These are phyloP conservation scores for Zopfia rhizophila DNA, from an alignment of 2,329 filamentous ascomycete genomes.

Conservation along the genomic window DNA sequence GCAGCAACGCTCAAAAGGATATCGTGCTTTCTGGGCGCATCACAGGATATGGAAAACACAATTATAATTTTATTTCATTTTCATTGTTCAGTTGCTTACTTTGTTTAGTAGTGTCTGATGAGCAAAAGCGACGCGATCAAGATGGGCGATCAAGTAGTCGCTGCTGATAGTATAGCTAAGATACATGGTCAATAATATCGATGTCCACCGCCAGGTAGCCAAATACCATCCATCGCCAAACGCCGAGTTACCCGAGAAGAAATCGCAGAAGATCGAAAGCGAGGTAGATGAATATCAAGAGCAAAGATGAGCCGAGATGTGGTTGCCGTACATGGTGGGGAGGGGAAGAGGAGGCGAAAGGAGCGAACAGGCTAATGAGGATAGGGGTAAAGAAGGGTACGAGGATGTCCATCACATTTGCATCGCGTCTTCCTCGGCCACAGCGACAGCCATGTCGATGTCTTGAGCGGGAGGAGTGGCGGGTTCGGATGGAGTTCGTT, in stretches of 20 bases:
- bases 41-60: background rate
- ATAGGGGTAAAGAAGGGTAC: background rate
- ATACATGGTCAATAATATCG: constrained; percentile 38
- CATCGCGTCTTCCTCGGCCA: constrained; percentile 45
- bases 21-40: background rate
- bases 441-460: constrained; percentile 27
- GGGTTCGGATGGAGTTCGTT: constrained; percentile 45
- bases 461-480: constrained; percentile 35
- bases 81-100: constrained; percentile 36
- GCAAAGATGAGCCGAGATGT: constrained; percentile 31
- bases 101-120: constrained; percentile 32
- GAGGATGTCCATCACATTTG: constrained; percentile 43
- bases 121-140: constrained; percentile 44
- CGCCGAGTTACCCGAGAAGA: constrained; percentile 44
- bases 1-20: background rate
- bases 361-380: constrained; percentile 9
- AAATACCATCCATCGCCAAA: constrained; percentile 43
- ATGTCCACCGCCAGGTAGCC: constrained; percentile 37
- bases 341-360: constrained; percentile 28
- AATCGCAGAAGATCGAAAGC: constrained; percentile 36
- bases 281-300: constrained; percentile 30
- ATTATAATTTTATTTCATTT: constrained; percentile 21
- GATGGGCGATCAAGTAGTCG: constrained; percentile 47
- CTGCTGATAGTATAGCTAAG: constrained; percentile 40
- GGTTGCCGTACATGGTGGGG: constrained; percentile 34